phyloP scores from a whole-genome alignment of 2,329 filamentous ascomycete genomes.

The Fusarium virguliforme region DNA sequence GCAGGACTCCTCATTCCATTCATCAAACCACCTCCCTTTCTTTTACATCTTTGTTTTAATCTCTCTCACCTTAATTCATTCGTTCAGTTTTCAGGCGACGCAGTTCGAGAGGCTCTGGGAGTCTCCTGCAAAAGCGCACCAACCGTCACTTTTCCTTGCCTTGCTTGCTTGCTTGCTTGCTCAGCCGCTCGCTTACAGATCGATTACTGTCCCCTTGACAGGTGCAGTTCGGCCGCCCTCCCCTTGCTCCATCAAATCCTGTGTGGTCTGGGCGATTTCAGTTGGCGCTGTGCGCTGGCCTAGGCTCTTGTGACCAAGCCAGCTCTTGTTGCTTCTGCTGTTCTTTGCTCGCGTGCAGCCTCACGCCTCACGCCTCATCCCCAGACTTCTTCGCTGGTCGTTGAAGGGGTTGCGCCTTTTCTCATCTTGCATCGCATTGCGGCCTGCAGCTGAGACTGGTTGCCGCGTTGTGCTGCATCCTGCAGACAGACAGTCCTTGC shows the following conservation, averaged over 20 bases:
- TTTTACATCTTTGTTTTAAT: slow-evolving; percentile 12
- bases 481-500: slow-evolving; percentile 20
- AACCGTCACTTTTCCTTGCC: slow-evolving; percentile 22
- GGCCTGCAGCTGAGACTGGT: slow-evolving; percentile 38
- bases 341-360: slow-evolving; percentile 41
- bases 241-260: slow-evolving; percentile 8
- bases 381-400: slow-evolving; percentile 22
- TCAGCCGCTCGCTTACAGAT: slow-evolving; percentile 41
- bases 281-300: slow-evolving; percentile 24
- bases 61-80: slow-evolving; percentile 26
- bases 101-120: slow-evolving; percentile 37
- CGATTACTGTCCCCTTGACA: slow-evolving; percentile 22
- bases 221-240: slow-evolving; percentile 11
- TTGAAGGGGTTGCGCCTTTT: slow-evolving; percentile 30
- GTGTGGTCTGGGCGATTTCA: slow-evolving; percentile 11
- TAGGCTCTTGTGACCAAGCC: neutral
- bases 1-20: slow-evolving; percentile 44
- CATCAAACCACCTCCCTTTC: slow-evolving; percentile 13
- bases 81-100: slow-evolving; percentile 30
- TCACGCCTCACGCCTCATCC: neutral
- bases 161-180: slow-evolving; percentile 36
- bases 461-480: slow-evolving; percentile 34
- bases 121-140: slow-evolving; percentile 35
- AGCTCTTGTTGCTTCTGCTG: neutral
- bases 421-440: slow-evolving; percentile 44